A percentile compares a stretch with the other conserved stretches of the same genome.
These are phyloP conservation scores for Phytophthora lateralis DNA, from an alignment of 352 stramenopile species.

Conservation along the genomic window DNA sequence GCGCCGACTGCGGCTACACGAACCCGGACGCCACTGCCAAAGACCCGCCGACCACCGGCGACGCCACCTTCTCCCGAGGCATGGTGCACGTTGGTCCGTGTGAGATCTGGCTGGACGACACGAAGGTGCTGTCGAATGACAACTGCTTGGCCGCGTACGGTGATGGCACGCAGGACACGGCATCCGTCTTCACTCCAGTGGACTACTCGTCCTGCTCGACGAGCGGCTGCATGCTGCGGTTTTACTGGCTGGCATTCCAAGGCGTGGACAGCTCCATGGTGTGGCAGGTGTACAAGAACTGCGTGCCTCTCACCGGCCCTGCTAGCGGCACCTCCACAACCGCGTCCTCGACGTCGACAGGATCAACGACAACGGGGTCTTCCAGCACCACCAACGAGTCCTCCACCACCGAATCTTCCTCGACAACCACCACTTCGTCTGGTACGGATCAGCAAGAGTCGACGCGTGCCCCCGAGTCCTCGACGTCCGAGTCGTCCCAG, in stretches of 20 bases:
- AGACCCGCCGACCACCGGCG: conserved; percentile 30
- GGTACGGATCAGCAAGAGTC: not conserved
- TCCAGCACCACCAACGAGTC: not conserved
- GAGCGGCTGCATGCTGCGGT: conserved; percentile 40
- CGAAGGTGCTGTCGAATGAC: conserved; percentile 39
- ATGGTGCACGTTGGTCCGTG: conserved; percentile 40
- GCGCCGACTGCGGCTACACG: conserved; percentile 38
- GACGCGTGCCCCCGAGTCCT: not conserved
- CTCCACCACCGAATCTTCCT: not conserved
- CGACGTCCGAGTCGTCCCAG: not conserved
- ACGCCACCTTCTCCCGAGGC: conserved; percentile 40
- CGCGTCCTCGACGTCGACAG: conserved; percentile 1
- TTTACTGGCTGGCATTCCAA: conserved; percentile 49
- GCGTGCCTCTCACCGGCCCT: conserved; percentile 35
- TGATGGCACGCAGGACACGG: conserved; percentile 23
- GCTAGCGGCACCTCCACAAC: conserved; percentile 7
- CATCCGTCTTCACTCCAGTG: conserved; percentile 40
- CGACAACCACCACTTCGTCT: not conserved
- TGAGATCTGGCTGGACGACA: conserved; percentile 44
- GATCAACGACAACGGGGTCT: not conserved
- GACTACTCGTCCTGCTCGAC: conserved; percentile 46
- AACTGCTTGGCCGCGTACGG: conserved; percentile 42
- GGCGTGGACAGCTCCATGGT: conserved; percentile 30
- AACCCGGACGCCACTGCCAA: conserved; percentile 32
- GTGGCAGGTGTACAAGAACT: conserved; percentile 51